A percentile compares a stretch with the other conserved stretches of the same genome.
Evolutionary conservation across 192 early-diverging fungal genomes (phyloP).

Genomic region (Coemansia sp.): DNA sequence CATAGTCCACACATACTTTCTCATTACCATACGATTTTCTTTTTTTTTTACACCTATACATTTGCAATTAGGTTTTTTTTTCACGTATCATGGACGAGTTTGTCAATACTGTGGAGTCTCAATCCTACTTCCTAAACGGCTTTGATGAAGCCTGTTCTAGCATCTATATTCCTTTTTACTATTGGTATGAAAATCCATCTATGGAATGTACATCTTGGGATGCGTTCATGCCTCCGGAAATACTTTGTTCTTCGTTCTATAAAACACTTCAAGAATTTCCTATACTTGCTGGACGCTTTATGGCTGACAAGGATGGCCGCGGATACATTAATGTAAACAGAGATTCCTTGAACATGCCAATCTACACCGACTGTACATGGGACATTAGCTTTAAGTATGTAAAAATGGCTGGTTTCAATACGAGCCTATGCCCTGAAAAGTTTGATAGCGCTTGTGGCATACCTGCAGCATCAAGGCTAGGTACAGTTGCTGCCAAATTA

Average conservation of each 20-base stretch:
- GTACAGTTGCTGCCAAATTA: slow-evolving; percentile 5
- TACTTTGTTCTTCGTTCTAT: slow-evolving; percentile 15
- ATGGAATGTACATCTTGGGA: background rate
- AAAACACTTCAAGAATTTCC: slow-evolving; percentile 16
- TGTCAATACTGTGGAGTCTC: background rate
- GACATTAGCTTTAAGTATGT: slow-evolving; percentile 1
- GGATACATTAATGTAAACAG: slow-evolving; percentile 5
- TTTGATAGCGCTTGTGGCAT: background rate
- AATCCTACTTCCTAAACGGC: slow-evolving; percentile 2
- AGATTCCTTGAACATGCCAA: slow-evolving; percentile 25
- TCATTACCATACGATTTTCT: no score
- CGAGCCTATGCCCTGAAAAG: background rate
- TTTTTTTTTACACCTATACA: background rate
- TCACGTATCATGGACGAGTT: slow-evolving; percentile 2
- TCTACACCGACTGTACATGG: slow-evolving; percentile 16
- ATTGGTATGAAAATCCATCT: slow-evolving; percentile 15
- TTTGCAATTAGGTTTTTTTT: background rate
- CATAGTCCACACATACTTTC: no score
- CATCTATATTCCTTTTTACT: slow-evolving; percentile 10
- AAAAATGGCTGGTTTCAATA: background rate
- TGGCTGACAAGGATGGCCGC: background rate
- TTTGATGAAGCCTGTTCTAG: slow-evolving; percentile 10
- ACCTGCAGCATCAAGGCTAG: background rate
- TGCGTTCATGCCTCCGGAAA: slow-evolving; percentile 22
- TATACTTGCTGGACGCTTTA: background rate